Evolutionary conservation across 2,329 filamentous ascomycete genomes (phyloP).

Genomic region (Xylaria sp.): DNA sequence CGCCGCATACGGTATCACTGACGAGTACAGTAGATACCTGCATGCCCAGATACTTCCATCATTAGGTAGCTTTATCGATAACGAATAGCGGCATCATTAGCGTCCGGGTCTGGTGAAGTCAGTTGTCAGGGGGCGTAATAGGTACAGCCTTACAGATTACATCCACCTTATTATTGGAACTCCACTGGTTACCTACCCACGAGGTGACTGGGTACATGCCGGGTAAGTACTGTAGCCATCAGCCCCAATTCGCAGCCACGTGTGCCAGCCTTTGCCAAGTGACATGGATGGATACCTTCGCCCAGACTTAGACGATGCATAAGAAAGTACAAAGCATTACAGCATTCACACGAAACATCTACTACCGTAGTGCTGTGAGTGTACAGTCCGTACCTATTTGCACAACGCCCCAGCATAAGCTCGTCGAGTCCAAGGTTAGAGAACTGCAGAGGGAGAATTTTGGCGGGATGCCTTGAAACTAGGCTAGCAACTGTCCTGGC

Average conservation of each 20-base stretch:
- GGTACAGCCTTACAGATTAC: background rate
- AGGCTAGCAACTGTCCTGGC: background rate
- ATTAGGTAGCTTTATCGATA: background rate
- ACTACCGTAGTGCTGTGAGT: too few species aligned
- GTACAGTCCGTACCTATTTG: too few species aligned
- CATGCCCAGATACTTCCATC: background rate
- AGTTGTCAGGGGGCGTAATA: slow-evolving; percentile 16
- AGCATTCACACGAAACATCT: too few species aligned
- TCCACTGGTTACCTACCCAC: too few species aligned
- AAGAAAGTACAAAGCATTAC: too few species aligned
- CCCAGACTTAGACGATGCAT: background rate
- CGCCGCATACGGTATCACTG: slow-evolving; percentile 7
- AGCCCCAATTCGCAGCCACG: background rate
- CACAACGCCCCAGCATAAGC: too few species aligned
- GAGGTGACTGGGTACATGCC: too few species aligned
- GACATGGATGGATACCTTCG: too few species aligned
- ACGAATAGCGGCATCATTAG: slow-evolving; percentile 26
- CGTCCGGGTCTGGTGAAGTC: slow-evolving; percentile 28
- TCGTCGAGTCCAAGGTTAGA: too few species aligned
- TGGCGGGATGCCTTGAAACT: slow-evolving; percentile 8
- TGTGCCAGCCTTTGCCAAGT: slow-evolving; percentile 9
- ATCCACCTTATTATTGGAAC: too few species aligned
- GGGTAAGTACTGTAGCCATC: background rate
- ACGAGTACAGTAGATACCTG: slow-evolving; percentile 1
- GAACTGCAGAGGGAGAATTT: background rate